Evolutionary conservation across 2,329 filamentous ascomycete species (phyloP), one percentile per base, ranked within the genome.

Genomic region (Helminthosporium solani): DNA sequence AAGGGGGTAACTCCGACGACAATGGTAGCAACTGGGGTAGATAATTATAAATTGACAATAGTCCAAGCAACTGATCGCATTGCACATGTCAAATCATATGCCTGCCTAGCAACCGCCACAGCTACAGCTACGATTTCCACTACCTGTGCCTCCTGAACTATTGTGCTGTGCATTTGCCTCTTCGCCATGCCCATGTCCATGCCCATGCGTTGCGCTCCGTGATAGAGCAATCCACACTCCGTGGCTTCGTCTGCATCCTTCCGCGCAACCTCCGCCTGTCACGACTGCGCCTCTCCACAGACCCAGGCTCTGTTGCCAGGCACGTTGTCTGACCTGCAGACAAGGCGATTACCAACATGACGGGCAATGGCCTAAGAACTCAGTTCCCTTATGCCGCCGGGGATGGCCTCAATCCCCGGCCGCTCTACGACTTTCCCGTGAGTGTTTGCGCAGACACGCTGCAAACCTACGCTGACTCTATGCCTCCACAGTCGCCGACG

Each of bases 341-440:
- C 28, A n/a, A 4, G 36, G 31, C 33, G 27, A 19, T 25, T 11
- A 16, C 30, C 36, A 58, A 33, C 33, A 68, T 70, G 64, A 54
- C 60, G 47, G 61, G 43, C 58, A 64, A 65, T 60, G 64, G 59
- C 48, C 50, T 69, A 57, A 63, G 66, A 44, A 64, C 63, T 21
- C 63, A 67, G 54, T 68, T 63, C 49, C 59, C 65, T 40, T 68
- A 66, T 42, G 56, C 40, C 27, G 56, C 40, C 27, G 60, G 55
- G 39, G 60, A 64, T 44, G 56, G 53, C 40, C 58, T 69, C 39
- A 68, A 64, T 30, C 64, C 64, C 4, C 65, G 63, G 38, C 56
- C 56, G 31, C 53, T 60, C 37, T 70, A 68, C 47, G 66, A 67
- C 54, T 70, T 65, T 36, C 67, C 68, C 9, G 8, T n/a, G 28